Conservation (phyloP, 805 yeast genomes). For the Monosporozyma aerobia region DNA sequence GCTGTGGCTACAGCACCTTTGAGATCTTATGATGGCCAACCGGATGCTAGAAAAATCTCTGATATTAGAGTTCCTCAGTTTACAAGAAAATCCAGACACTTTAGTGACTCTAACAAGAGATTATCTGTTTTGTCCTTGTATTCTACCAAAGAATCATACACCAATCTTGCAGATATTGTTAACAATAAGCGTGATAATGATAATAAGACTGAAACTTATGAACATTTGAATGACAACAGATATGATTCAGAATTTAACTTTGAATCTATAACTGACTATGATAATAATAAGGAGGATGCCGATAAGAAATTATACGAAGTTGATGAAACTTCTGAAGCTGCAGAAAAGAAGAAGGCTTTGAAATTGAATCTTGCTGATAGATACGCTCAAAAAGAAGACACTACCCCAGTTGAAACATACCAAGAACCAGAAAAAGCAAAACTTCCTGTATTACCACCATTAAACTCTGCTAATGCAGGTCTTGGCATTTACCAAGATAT, state of each 20-base stretch:
- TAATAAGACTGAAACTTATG: conserved; percentile 4
- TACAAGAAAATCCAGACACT: conserved; percentile 56
- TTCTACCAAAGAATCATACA: conserved; percentile 57
- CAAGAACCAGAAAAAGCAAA: conserved; percentile 5
- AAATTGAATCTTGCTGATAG: conserved; percentile 36
- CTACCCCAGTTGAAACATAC: background rate
- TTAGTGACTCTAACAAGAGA: conserved; percentile 55
- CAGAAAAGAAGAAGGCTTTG: conserved; percentile 14
- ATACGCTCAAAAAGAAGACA: conserved; percentile 9
- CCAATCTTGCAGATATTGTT: conserved; percentile 43
- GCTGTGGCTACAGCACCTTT: conserved; percentile 20
- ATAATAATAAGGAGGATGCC: conserved; percentile 10
- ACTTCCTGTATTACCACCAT: conserved; percentile 27
- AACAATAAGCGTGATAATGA: conserved; percentile 16
- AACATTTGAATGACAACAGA: conserved; percentile 12
- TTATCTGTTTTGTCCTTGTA: conserved; percentile 63
- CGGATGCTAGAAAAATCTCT: conserved; percentile 44
- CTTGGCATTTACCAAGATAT: conserved; percentile 22
- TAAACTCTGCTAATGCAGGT: conserved; percentile 17
- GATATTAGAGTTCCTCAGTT: conserved; percentile 64
- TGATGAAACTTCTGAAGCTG: conserved; percentile 3
- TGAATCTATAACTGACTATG: conserved; percentile 20
- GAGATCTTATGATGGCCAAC: conserved; percentile 8
- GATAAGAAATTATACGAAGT: conserved; percentile 24
- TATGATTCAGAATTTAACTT: conserved; percentile 25